These are phyloP conservation scores for Penicillium nordicum DNA, from an alignment of 2,329 filamentous ascomycete genomes.

Conservation along the genomic window DNA sequence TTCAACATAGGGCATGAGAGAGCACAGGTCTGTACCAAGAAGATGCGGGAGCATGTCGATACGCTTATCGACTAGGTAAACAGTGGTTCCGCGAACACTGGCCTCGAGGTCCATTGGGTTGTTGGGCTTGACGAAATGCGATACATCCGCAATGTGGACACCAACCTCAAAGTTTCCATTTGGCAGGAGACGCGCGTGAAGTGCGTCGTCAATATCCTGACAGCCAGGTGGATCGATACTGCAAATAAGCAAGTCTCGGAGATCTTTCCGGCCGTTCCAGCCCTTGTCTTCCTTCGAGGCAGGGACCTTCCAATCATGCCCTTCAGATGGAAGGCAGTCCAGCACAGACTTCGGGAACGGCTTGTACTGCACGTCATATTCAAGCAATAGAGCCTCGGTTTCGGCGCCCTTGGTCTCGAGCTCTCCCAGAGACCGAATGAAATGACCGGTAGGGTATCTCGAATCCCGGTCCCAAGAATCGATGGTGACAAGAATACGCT, in stretches of 20 bases:
- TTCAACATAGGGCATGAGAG: constrained; percentile 96
- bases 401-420: constrained; percentile 96
- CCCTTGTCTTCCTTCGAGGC: constrained; percentile 73
- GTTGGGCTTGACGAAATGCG: constrained; percentile 94
- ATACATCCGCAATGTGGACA: constrained; percentile 99
- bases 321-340: constrained; percentile 86
- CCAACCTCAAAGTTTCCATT: constrained; percentile 96
- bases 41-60: constrained; percentile 99
- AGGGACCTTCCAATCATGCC: constrained; percentile 91
- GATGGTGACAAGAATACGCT: constrained; percentile 87
- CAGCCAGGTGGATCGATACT: constrained; percentile 96
- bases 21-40: constrained; percentile 92
- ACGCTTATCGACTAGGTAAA: constrained; percentile 97
- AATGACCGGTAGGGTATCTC: constrained; percentile 87
- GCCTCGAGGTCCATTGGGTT: constrained; percentile 97
- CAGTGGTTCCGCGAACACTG: constrained; percentile 88
- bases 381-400: constrained; percentile 87
- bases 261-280: constrained; percentile 80
- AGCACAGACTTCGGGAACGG: constrained; percentile 95
- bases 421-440: constrained; percentile 87
- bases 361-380: constrained; percentile 96
- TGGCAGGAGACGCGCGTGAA: constrained; percentile 77
- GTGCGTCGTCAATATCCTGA: constrained; percentile 96
- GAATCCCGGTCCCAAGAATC: constrained; percentile 95
- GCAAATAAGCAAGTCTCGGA: constrained; percentile 83